Base-by-base conservation (phyloP, 306 rosid species). In the Cucurbita moschata region DNA sequence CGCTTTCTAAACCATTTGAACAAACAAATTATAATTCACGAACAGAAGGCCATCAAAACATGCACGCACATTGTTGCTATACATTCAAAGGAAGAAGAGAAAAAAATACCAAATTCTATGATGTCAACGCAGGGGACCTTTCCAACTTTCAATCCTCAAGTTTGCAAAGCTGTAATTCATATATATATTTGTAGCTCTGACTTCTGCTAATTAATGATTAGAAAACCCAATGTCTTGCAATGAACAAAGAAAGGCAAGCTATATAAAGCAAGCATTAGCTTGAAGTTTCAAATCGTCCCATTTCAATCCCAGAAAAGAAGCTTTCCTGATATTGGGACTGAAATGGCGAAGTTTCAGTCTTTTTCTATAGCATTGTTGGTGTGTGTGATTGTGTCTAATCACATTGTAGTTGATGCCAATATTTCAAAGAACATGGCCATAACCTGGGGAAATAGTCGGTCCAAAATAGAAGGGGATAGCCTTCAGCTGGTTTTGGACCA, bases 401-500 rank as follows among this genome's bases (percentile, higher is more conserved):
- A 76, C 4, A 56, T 69, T 26, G 57, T 63, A 3, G 92, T 85
- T 3, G 79, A 88, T 66, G 96, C 92, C 13, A 74, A 44, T 21
- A 35, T 82, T 63, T 74, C 85, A n/a, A 64, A 84, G 71, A 88
- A 86, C 83, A 88, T 86, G 92, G 77, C 75, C 76, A 39, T 92
- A 69, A 79, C 79, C 4, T 85, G 92, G 90, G 96, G 96, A 52
- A n/a, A 46, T 67, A 84, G 82, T 57, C 88, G 83, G 12, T 83
- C 91, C 23, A 14, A 71, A 58, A 26, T 90, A 76, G 73, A 68
- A 19, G 79, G 92, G 55, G 92, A 88, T 7, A 88, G 86, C 58
- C 92, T 90, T 43, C 83, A 83, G 54, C 96, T 92, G 55, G 91
- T 85, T 74, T 82, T 92, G 61, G 88, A 88, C 83, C 64, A 69